Percentiles rank a stretch among this genome's conserved stretches.
These are phyloP conservation scores for Tylopilus subfusipes DNA, from an alignment of 768 basidiomycete species.

Conservation along the genomic window DNA sequence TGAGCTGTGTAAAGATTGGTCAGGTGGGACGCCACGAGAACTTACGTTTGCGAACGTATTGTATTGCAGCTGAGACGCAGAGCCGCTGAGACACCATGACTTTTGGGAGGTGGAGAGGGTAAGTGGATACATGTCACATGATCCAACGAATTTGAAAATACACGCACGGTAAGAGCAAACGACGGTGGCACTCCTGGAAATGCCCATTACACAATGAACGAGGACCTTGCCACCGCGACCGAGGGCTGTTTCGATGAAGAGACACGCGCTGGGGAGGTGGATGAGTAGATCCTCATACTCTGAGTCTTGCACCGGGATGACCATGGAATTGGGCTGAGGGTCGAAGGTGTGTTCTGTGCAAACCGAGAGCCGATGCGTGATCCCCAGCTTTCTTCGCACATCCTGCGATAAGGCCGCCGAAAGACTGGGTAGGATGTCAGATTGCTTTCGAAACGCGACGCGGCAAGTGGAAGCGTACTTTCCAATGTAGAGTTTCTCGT, in stretches of 20 bases:
- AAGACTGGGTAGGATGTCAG: slow-evolving; percentile 21
- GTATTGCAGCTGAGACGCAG: slow-evolving; percentile 42
- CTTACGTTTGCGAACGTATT: slow-evolving; percentile 49
- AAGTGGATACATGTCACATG: slow-evolving; percentile 1
- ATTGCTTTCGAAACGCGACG: background rate
- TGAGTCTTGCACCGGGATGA: slow-evolving; percentile 40
- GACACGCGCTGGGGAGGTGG: slow-evolving; percentile 55
- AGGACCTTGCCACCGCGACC: slow-evolving; percentile 52
- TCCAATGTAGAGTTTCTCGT: slow-evolving; percentile 34
- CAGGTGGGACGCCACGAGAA: background rate
- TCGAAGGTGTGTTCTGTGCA: slow-evolving; percentile 51
- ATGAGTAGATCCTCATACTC: slow-evolving; percentile 58
- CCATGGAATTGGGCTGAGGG: slow-evolving; percentile 35
- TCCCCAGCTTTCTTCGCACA: slow-evolving; percentile 34
- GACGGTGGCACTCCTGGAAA: slow-evolving; percentile 65
- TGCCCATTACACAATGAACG: slow-evolving; percentile 72
- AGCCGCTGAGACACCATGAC: slow-evolving; percentile 50
- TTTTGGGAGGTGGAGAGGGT: slow-evolving; percentile 17
- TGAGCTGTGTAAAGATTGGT: slow-evolving; percentile 11
- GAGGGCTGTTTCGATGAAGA: slow-evolving; percentile 61
- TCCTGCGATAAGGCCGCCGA: slow-evolving; percentile 34
- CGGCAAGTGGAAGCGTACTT: slow-evolving; percentile 26
- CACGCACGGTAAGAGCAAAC: slow-evolving; percentile 53
- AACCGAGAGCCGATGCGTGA: slow-evolving; percentile 56
- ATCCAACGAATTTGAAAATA: background rate